Base-by-base conservation (phyloP, 2,329 filamentous ascomycete genomes). In the Pestalotiopsis sp. region DNA sequence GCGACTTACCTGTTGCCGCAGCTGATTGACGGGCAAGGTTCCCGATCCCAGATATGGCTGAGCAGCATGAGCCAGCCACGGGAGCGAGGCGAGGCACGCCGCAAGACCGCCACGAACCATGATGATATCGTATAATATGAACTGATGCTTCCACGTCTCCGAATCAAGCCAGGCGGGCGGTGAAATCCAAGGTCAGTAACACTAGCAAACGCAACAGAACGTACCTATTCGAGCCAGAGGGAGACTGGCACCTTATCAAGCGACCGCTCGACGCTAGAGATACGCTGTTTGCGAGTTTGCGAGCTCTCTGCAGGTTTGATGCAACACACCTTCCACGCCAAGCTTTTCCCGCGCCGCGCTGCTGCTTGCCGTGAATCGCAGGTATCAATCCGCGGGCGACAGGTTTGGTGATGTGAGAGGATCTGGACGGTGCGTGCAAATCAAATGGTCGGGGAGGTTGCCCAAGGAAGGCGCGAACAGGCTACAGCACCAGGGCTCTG, bases 81-180 rank as follows among this genome's bases (percentile, higher is more conserved):
- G 27, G 12, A 67, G 65, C 36, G 65, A 67, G 65, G 58, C 52
- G 52, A 67, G 39, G 36, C 52, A 25, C 65, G 65, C 56, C 56
- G 23, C 20, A 20, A 49, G 25, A n/a, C 56, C 17, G 65, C 13
- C 38, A 56, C 52, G 56, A 49, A 67, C 31, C 65, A 67, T 67
- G 45, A 27, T 17, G 64, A 66, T 45, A 65, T 66, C 12, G 31
- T 36, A 36, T 36, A 36, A 63, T 39, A 25, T 23, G 45, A 27
- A 14, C 12, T 52, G n/a, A 17, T n/a, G 13, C 12, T n/a, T 45
- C 23, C 39, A 14, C 38, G 41, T 23, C 36, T 25, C 41, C 45
- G 12, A 49, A 39, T 12, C 45, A 27, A 12, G 2, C 20, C 49
- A 52, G 17, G 13, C 31, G 31, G 31, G 31, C 31, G 31, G 31